Conservation (phyloP, 2,329 filamentous ascomycete species). For the Ophiocordyceps polyrhachis-furcata region DNA sequence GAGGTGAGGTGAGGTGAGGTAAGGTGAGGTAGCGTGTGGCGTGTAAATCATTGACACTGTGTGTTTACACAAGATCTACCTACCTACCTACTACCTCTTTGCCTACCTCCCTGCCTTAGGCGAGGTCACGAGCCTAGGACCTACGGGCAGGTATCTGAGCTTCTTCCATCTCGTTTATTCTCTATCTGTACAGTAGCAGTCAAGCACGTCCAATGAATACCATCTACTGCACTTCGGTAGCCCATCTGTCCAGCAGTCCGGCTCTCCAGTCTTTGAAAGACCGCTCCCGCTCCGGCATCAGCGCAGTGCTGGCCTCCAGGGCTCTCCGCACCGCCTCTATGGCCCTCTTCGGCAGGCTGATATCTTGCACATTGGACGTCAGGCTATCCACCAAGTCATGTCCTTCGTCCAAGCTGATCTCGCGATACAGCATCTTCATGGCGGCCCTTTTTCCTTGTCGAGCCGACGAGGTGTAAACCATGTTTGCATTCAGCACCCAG, state of each 20-base stretch:
- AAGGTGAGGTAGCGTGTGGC: no score
- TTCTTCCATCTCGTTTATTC: no score
- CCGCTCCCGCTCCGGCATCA: slow-evolving; percentile 37
- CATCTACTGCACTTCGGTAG: neutral
- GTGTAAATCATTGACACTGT: no score
- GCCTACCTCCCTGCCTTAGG: no score
- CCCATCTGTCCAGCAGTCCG: slow-evolving; percentile 34
- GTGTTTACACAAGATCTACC: no score
- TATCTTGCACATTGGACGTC: slow-evolving; percentile 38
- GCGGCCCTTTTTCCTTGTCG: slow-evolving; percentile 15
- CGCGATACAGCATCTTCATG: slow-evolving; percentile 34
- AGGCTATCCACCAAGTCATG: slow-evolving; percentile 30
- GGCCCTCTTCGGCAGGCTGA: slow-evolving; percentile 31
- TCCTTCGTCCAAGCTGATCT: slow-evolving; percentile 23
- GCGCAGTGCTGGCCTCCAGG: slow-evolving; percentile 27
- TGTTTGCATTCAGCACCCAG: slow-evolving; percentile 38
- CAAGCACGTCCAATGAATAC: no score
- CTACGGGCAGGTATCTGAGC: no score
- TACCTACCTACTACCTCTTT: no score
- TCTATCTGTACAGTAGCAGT: no score
- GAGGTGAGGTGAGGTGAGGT: no score
- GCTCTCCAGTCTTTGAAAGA: slow-evolving; percentile 49
- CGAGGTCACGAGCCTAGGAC: no score
- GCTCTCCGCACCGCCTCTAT: slow-evolving; percentile 23
- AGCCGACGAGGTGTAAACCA: slow-evolving; percentile 29